phyloP scores from a whole-genome alignment of 2,329 filamentous ascomycete species.

The Xylariomycetidae sp. region DNA sequence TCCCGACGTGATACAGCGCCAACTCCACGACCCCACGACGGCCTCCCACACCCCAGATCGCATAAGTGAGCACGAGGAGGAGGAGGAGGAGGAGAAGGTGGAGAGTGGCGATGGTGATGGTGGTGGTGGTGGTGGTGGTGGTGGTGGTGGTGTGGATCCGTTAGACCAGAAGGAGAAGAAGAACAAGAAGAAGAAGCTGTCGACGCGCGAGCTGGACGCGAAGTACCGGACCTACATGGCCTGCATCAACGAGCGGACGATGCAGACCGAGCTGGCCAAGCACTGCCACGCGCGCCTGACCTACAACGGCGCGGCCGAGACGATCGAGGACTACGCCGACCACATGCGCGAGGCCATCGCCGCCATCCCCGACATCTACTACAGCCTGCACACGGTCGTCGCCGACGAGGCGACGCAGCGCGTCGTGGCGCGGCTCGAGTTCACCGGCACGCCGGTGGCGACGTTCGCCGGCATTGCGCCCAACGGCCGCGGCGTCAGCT shows the following conservation, averaged over 20 bases:
- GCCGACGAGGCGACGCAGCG: conserved; percentile 27
- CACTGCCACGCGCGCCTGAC: conserved; percentile 23
- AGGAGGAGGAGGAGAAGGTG: background rate
- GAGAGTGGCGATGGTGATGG: too few relatives aligned
- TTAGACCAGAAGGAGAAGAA: too few relatives aligned
- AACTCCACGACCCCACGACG: conserved; percentile 7
- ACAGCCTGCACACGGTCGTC: conserved; percentile 23
- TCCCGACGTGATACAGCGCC: conserved; percentile 11
- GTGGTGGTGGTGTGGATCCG: too few relatives aligned
- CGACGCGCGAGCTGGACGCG: conserved; percentile 12
- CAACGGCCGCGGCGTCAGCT: conserved; percentile 23
- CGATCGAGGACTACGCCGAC: conserved; percentile 19
- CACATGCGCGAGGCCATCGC: conserved; percentile 25
- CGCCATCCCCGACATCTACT: conserved; percentile 22
- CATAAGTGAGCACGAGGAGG: conserved; percentile 8
- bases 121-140: too few relatives aligned
- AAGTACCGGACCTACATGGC: conserved; percentile 26
- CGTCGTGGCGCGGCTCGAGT: conserved; percentile 26
- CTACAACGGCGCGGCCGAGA: conserved; percentile 25
- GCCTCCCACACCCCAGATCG: conserved; percentile 8
- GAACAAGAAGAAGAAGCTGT: too few relatives aligned
- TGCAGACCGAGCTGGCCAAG: conserved; percentile 16
- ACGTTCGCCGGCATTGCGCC: conserved; percentile 23
- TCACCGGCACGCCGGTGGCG: conserved; percentile 24
- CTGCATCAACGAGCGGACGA: conserved; percentile 27